phyloP scores from a whole-genome alignment of 768 basidiomycete species.

The Strobilomyces echinocephalus region DNA sequence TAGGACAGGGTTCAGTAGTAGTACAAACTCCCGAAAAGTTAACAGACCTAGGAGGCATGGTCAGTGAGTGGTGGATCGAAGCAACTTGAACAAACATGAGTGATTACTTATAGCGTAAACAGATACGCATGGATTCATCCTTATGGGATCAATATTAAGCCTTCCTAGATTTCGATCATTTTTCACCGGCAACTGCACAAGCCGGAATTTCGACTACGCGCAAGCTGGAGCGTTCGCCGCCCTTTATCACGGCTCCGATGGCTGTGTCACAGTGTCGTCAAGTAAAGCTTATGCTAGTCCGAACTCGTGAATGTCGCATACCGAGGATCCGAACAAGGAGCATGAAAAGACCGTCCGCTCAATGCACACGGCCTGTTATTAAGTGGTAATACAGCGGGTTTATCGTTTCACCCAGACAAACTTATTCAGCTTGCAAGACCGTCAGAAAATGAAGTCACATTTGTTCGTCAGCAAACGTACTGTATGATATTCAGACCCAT shows the following conservation, averaged over 20 bases:
- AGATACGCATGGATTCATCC: constrained; percentile 1
- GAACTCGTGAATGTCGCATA: not conserved
- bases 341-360: not conserved
- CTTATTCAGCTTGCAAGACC: not conserved
- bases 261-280: not conserved
- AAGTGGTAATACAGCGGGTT: not conserved
- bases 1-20: not conserved
- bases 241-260: not conserved
- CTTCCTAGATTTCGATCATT: not conserved
- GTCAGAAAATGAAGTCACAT: not conserved
- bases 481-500: not conserved
- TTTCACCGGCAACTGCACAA: constrained; percentile 2
- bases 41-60: constrained; percentile 14
- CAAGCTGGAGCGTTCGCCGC: not conserved
- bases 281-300: not conserved
- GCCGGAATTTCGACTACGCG: not conserved
- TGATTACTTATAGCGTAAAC: constrained; percentile 1
- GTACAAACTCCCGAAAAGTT: not conserved
- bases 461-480: not conserved
- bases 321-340: not conserved
- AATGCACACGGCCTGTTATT: not conserved
- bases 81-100: not conserved
- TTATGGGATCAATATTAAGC: not conserved
- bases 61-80: not conserved
- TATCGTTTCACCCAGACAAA: not conserved